Evolutionary conservation across 1,139 yeast species (phyloP), one percentile per base, ranked within the genome.

Genomic region (Spathaspora sp.): DNA sequence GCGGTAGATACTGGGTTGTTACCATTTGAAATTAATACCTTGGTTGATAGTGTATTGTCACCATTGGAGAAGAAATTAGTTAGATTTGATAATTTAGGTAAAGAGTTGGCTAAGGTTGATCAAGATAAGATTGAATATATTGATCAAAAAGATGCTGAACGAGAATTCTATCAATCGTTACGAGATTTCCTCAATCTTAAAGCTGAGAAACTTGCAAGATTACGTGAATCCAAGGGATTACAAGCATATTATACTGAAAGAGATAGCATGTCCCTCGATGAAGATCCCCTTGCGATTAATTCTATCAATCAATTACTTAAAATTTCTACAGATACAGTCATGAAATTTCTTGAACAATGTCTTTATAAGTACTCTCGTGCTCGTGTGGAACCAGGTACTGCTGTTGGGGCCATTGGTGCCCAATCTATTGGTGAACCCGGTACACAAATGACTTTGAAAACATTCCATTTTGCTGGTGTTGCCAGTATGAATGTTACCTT

Each of bases 391-490:
- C 99, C 99, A 1, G 99, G 99, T 54, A 93, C 99, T 7, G 99
- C 99, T 2, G 99, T 93, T 43, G 99, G 99, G 54, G 99, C 99
- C 13, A 91, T 93, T 70, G 99, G 99, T 53, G 99, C 99, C 0
- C 99, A 93, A 62, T 89, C 97, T 31, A 93, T 93, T 72, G 99
- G 99, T 71, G 99, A 93, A 63, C 99, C 99, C 9, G 99, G 99
- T 68, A 93, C 99, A 1, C 99, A 93, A 69, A 93, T 93, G 99
- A 93, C 99, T 8, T 78, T 93, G 69, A 93, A 93, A 70, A 93
- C 99, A 61, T 93, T 93, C 89, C 99, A 93, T 75, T 93, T 93
- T 77, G 99, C 99, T 59, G 99, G 99, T 76, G 99, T 93, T 49
- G 99, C 99, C 27, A 88, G 97, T 42, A 93, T 93, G 99, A 93